phyloP scores from a whole-genome alignment of 192 early-diverging fungal species.

The Geranomyces michiganensis region DNA sequence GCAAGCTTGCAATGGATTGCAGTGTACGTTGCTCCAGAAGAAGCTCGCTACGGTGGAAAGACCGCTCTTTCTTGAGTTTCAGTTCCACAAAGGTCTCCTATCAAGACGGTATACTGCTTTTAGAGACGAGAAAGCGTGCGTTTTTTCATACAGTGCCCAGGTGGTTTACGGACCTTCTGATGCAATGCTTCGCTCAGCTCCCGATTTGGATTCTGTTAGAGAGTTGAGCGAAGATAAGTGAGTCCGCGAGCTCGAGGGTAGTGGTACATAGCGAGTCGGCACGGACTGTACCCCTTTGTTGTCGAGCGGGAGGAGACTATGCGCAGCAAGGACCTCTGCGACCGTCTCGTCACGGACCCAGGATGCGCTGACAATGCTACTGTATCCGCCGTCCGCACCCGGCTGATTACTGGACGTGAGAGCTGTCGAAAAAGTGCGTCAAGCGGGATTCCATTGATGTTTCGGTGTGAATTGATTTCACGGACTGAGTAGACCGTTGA shows the following conservation, averaged over 20 bases:
- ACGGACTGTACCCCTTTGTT: constrained; percentile 3
- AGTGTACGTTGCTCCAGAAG: constrained; percentile 84
- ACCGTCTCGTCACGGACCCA: constrained; percentile 70
- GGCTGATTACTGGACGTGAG: constrained; percentile 46
- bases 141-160: background rate
- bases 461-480: no score
- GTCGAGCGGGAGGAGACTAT: constrained; percentile 21
- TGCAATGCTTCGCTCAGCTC: background rate
- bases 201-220: background rate
- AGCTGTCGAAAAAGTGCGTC: constrained; percentile 27
- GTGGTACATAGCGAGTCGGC: no score
- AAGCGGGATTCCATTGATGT: no score
- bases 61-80: constrained; percentile 77
- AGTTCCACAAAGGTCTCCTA: constrained; percentile 79
- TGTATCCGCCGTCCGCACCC: constrained; percentile 41
- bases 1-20: constrained; percentile 70
- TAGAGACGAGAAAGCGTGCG: background rate
- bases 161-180: background rate
- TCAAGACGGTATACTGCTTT: background rate
- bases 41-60: constrained; percentile 76
- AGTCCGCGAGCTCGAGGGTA: no score
- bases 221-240: background rate
- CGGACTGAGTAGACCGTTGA: background rate
- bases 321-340: constrained; percentile 53
- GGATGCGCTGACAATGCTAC: constrained; percentile 51